Evolutionary conservation across 2,329 filamentous ascomycete genomes (phyloP), one percentile per base, ranked within the genome.

Genomic region (Hypoxylon sp.): DNA sequence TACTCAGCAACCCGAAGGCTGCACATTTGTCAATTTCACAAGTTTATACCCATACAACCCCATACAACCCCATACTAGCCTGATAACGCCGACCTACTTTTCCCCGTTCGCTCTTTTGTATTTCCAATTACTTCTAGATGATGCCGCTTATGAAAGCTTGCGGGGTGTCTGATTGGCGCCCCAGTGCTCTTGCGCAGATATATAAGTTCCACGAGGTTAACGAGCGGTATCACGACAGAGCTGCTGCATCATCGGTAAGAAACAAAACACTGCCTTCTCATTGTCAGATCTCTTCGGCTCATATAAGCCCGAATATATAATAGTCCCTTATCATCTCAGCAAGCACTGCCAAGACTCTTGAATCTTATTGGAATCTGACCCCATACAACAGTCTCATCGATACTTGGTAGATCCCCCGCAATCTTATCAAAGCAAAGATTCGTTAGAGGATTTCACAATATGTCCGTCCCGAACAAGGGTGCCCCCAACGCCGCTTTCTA

Each of bases 401-500:
- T 34, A 52, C 30, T 30, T 27, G 53, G 43, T 39, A 14, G 39
- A 57, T 48, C 54, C 29, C 45, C 54, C 54, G 23, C 53, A 47
- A 14, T 45, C 14, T 37, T 56, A 16, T 25, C 6, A 56, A 34
- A 34, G 30, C 9, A 34, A 12, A 34, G 30, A 34, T 11, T 14
- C 30, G 30, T 34, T 34, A 12, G 11, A 34, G 27, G 16, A 51
- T 6, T 53, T 21, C 12, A 21, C 12, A 37, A 19, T 29, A 45
- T 73, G 5, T 60, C 69, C 14, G 73, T 75, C 29, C 70, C 72
- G 37, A 81, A 75, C 73, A 75, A 81, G 67, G 64, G 66, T 30
- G 84, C 83, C 8, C 69, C 78, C 3, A 82, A 81, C 69, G 79
- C 80, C 48, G 80, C 85, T 48, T 88, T 79, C 76, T 88, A 81